Evolutionary conservation across 768 basidiomycete species (phyloP).

Genomic region (Rhizopogon vulgaris): DNA sequence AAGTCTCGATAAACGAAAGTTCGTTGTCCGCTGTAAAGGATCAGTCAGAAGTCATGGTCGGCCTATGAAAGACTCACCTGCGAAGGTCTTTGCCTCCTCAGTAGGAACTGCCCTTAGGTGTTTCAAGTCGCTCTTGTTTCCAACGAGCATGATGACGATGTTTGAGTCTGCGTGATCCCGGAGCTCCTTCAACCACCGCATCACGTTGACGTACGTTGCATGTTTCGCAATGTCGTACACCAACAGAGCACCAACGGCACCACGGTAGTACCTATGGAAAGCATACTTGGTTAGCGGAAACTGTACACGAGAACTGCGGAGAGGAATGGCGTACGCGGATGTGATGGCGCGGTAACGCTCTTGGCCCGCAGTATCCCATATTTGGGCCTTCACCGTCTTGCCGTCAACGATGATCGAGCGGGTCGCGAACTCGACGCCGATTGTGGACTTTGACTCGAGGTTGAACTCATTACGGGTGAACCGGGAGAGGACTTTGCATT

Average conservation of each 20-base stretch:
- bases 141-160: conserved; percentile 94
- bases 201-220: conserved; percentile 89
- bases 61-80: conserved; percentile 48
- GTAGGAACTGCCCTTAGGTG: conserved; percentile 94
- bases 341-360: conserved; percentile 98
- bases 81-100: conserved; percentile 91
- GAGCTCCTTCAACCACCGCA: conserved; percentile 94
- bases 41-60: not conserved
- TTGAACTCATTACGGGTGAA: conserved; percentile 99
- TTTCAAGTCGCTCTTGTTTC: conserved; percentile 99
- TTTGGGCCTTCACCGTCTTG: conserved; percentile 96
- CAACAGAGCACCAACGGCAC: conserved; percentile 87
- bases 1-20: conserved; percentile 96
- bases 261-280: conserved; percentile 82
- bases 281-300: not conserved
- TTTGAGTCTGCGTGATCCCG: conserved; percentile 92
- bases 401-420: conserved; percentile 92
- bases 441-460: conserved; percentile 97
- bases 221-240: conserved; percentile 95
- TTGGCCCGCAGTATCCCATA: conserved; percentile 99
- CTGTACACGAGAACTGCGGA: not conserved
- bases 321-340: conserved; percentile 63
- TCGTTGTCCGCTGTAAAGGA: conserved; percentile 71
- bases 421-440: conserved; percentile 98
- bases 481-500: conserved; percentile 83